A percentile compares a stretch with the other conserved stretches of the same genome.
phyloP scores from a whole-genome alignment of 2,329 filamentous ascomycete genomes.

The Exserohilum rostratum region DNA sequence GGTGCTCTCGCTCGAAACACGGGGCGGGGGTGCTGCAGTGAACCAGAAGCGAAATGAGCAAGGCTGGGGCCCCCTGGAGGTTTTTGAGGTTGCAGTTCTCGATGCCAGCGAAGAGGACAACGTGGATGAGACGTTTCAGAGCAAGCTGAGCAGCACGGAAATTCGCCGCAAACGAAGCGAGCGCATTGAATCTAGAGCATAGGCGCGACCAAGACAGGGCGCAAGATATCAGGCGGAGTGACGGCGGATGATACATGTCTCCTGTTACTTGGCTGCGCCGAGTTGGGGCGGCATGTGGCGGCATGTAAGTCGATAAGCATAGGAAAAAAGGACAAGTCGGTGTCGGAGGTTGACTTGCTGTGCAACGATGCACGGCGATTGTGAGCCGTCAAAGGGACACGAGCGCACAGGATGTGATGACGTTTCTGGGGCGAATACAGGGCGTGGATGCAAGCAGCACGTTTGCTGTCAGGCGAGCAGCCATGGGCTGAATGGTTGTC shows the following conservation, averaged over 20 bases:
- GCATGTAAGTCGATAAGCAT: conserved; percentile 9
- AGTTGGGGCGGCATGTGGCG: conserved; percentile 18
- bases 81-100: conserved; percentile 90
- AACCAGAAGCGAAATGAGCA: conserved; percentile 80
- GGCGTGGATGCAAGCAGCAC: conserved; percentile 17
- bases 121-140: conserved; percentile 68
- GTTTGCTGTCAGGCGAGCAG: conserved; percentile 16
- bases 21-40: conserved; percentile 80
- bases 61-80: conserved; percentile 75
- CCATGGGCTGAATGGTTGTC: conserved; percentile 9
- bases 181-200: conserved; percentile 27
- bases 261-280: conserved; percentile 7
- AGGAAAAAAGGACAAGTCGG: conserved; percentile 18
- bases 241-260: conserved; percentile 8
- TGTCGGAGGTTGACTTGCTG: conserved; percentile 27
- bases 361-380: conserved; percentile 31
- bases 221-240: neutral
- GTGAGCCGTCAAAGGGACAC: conserved; percentile 25
- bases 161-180: conserved; percentile 62
- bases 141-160: conserved; percentile 90
- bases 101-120: conserved; percentile 65
- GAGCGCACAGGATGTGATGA: conserved; percentile 34
- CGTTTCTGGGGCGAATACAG: conserved; percentile 22
- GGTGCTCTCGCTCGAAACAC: conserved; percentile 87
- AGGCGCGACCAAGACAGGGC: conserved; percentile 24